Percentiles rank a stretch among this genome's conserved stretches.
Evolutionary conservation across 169 alveolate species (phyloP).

Genomic region (Cryptosporidium ubiquitum): DNA sequence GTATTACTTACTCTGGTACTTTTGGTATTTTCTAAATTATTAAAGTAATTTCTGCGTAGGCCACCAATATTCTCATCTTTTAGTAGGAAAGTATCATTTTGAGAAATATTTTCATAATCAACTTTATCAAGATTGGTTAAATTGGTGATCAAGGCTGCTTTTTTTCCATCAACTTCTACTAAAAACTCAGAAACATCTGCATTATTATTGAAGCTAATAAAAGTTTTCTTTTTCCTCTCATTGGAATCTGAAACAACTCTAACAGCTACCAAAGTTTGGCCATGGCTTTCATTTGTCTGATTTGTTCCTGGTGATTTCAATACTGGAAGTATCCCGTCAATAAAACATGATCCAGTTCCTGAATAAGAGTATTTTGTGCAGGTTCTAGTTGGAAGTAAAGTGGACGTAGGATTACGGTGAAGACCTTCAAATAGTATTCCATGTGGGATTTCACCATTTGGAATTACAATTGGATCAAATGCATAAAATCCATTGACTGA

Average conservation of each 20-base stretch:
- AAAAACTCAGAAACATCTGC: constrained; percentile 23
- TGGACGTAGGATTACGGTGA: constrained; percentile 2
- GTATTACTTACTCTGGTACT: background rate
- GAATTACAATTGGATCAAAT: constrained; percentile 29
- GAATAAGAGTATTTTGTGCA: constrained; percentile 31
- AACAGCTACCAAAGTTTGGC: constrained; percentile 31
- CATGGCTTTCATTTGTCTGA: background rate
- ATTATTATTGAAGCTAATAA: constrained; percentile 8
- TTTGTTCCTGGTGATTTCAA: background rate
- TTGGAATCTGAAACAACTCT: background rate
- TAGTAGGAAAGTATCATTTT: background rate
- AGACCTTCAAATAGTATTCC: constrained; percentile 9
- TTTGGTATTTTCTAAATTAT: background rate
- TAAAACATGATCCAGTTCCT: constrained; percentile 5
- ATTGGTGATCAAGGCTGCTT: constrained; percentile 18
- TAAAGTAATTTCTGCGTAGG: constrained; percentile 12
- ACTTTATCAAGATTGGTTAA: constrained; percentile 14
- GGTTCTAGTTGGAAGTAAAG: constrained; percentile 38
- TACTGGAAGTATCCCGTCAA: constrained; percentile 34
- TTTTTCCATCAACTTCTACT: background rate
- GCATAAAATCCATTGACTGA: constrained; percentile 26
- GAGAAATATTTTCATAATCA: background rate
- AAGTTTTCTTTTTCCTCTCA: background rate
- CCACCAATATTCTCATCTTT: constrained; percentile 38
- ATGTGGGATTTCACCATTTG: background rate